A percentile compares a stretch with the other conserved stretches of the same genome.
Conservation (phyloP, 2,329 filamentous ascomycete species). For the Xylaria hypoxylon region DNA sequence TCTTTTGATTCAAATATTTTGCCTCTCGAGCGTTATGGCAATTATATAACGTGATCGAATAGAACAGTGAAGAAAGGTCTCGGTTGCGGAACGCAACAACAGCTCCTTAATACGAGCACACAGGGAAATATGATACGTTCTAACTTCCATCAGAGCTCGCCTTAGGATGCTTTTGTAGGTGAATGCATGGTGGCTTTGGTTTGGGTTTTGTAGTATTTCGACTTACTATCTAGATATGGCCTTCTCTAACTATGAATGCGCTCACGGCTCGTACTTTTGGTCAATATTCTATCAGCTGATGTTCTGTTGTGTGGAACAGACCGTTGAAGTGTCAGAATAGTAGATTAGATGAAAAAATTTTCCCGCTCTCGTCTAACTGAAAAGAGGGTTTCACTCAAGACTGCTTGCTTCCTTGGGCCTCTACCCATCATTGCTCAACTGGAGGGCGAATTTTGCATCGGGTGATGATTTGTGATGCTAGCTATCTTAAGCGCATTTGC, state of each 20-base stretch:
- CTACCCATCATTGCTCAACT: conserved; percentile 1
- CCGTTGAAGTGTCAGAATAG: not conserved
- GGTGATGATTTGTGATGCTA: conserved; percentile 22
- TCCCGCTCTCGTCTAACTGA: not conserved
- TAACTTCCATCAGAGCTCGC: not conserved
- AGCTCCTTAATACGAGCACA: not conserved
- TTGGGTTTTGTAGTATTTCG: too few relatives aligned
- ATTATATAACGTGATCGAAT: not conserved
- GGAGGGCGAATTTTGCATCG: conserved; percentile 13
- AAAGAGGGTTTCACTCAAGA: not conserved
- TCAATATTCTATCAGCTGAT: not conserved
- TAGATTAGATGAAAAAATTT: not conserved
- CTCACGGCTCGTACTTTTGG: not conserved
- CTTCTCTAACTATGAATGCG: not conserved
- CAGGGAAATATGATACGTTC: not conserved
- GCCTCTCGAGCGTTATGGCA: not conserved
- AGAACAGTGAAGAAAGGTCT: not conserved
- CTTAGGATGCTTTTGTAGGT: not conserved
- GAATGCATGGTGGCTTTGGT: not conserved
- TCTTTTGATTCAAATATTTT: not conserved
- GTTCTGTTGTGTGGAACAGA: not conserved
- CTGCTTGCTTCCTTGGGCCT: conserved; percentile 4
- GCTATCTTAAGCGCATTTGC: conserved; percentile 30
- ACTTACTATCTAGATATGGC: too few relatives aligned
- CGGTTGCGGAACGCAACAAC: too few relatives aligned